These are phyloP conservation scores for Inga laurina DNA, from an alignment of 306 rosid genomes.

Conservation along the genomic window DNA sequence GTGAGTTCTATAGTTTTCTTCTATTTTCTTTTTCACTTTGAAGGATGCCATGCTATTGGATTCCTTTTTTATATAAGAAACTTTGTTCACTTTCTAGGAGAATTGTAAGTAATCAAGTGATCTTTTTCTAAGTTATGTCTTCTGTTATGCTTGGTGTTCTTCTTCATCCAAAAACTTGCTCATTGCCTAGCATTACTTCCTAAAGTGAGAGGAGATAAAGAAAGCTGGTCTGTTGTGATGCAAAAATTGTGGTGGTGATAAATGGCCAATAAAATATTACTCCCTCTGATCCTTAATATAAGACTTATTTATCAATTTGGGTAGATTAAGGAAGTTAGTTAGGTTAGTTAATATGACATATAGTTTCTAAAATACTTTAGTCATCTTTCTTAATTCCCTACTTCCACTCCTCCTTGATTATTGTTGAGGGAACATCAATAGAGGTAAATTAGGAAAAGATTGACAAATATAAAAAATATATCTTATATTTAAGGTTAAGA, in stretches of 20 bases:
- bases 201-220: constrained; percentile 76
- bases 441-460: no score
- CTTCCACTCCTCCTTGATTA: no score
- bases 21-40: not conserved
- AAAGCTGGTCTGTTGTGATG: constrained; percentile 76
- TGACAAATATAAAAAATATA: no score
- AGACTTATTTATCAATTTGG: no score
- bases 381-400: no score
- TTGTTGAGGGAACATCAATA: no score
- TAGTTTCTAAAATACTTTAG: no score
- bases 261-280: constrained; percentile 49
- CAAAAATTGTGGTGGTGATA: constrained; percentile 63
- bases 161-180: constrained; percentile 67
- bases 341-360: no score
- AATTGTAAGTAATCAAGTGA: not conserved
- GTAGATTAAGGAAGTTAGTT: no score
- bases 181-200: constrained; percentile 80
- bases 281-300: no score
- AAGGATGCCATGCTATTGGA: constrained; percentile 20
- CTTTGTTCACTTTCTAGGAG: constrained; percentile 1
- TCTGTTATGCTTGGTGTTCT: constrained; percentile 31
- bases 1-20: not conserved
- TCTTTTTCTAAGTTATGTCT: constrained; percentile 21
- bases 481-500: no score
- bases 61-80: constrained; percentile 9